Base-by-base conservation (phyloP, 2,329 filamentous ascomycete species). In the Sclerotinia subarctica region DNA sequence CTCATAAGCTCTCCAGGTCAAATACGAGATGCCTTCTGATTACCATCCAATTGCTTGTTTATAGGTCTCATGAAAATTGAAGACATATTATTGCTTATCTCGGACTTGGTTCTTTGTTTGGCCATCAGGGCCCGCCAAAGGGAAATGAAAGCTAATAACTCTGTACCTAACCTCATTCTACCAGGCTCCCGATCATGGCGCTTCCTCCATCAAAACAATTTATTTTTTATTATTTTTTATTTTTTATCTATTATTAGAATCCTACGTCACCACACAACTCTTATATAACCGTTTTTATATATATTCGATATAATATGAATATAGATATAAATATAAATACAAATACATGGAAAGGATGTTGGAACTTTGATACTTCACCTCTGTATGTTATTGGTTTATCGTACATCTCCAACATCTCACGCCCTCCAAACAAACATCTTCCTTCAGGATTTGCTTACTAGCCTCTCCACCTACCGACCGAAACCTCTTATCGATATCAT, bases 401-500 rank as follows among this genome's bases (percentile, higher is more conserved):
- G 10, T 2, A 17, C 21, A 49, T 13, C 5, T 35, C 7, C 7
- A 60, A 49, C 19, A 60, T 35, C 58, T 19, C 26, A 8, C 17
- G 44, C 24, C 35, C 2, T 8, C 32, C 35, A 24, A 17, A 26
- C 32, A 38, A 21, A 21, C 46, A 47, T 32, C 21, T 58, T 42
- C 54, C n/a, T 26, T 26, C 35, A 26, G 54, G 44, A 60, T 49
- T 49, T 49, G 42, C 44, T 49, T n/a, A 35, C 29, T 58, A 19
- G 0, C 38, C 32, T 5, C 3, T 5, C 32, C 1, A 32, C 32
- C 32, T 3, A 32, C 35, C 38, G 13, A 42, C 38, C 35, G 35
- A 58, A n/a, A 44, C n/a, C 35, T 58, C n/a, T 46, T 26, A 60
- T 49, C 58, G 58, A 49, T 49, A 59, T 26, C 57, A 49, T 47